Evolutionary conservation across 345 rosid species (phyloP), one percentile per base, ranked within the genome.

Genomic region (Gossypium arboreum): DNA sequence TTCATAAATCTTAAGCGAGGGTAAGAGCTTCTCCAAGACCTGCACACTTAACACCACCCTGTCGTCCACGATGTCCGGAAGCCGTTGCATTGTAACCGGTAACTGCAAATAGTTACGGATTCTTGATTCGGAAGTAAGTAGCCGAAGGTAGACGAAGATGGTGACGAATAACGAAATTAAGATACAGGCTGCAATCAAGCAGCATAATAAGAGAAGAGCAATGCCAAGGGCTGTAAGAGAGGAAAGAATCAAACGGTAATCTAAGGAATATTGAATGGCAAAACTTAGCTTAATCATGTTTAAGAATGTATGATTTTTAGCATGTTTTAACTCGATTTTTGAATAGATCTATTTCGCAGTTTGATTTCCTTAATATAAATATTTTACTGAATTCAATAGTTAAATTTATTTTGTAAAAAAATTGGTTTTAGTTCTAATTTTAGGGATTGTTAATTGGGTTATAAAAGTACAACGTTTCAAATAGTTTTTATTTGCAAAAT

Each of bases 11-110:
- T 43, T 17, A 51, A 51, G 7, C 1, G 60, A 3, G 0, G 77
- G 80, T 2, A 76, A 48, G 44, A 77, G 3, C 20, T 27, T 57
- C 27, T 70, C 72, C 5, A 81, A 43, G 4, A 45, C 66, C 22
- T 73, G 59, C 73, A 50, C 17, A 43, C 22, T 45, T 17, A 25
- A 2, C 15, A 16, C 48, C 50, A 20, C 7, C 22, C 51, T 50
- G 9, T 74, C 71, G 1, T 70, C 39, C 1, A 34, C 24, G 44
- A 18, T 41, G 24, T 18, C 9, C 0, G 27, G 13, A 4, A 43
- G 17, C 16, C 17, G 20, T 65, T 48, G 7, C 4, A 11, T 18
- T 10, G 11, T 55, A 6, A 52, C 61, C 29, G 1, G 20, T 4
- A 8, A 12, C 16, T 41, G 62, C 20, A 75, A 9, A 65, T 51